Base-by-base conservation (phyloP, 2,329 filamentous ascomycete species). In the Atkinsonella texensis region DNA sequence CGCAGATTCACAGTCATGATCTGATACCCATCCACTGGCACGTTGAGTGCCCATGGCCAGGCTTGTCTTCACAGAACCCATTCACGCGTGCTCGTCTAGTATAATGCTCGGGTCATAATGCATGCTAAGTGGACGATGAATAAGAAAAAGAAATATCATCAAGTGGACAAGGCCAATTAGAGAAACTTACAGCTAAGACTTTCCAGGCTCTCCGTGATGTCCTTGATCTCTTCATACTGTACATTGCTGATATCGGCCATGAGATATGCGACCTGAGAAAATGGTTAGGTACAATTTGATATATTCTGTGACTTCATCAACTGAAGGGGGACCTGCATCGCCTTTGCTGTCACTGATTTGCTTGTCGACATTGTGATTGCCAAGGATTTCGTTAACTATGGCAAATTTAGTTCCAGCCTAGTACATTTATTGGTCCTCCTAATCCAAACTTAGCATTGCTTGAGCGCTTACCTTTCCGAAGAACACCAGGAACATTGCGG, bases 181-280 rank as follows among this genome's bases (percentile, higher is more conserved):
- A 35, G 12, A 20, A 47, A 63, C 84, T 75, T 78, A 88, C 86
- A 90, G 69, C 77, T 83, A 56, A 96, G 76, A 53, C 77, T 79
- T 68, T 97, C 89, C 40, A 98, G 75, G 62, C 78, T 84, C 59
- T 91, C 85, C 59, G 85, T 89, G 51, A 98, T 81, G 54, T 89
- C 83, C 70, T 88, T 90, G 66, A 97, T 89, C 63, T 95, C 85
- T 41, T 75, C 76, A 48, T 80, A 77, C 62, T 85, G 82, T 60
- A 97, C 89, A 56, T 86, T 81, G 71, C 89, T 95, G 62, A 98
- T 86, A 72, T 98, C 93, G 8, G 93, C 93, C 90, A 98, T 96
- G 56, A 98, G 75, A 67, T 98, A 98, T 18, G 93, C 93, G 58
- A 93, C 79, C 77, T 84, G 28, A 5, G 10, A 12, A 39, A 13